Conservation (phyloP, 441 rosid genomes). For the Corymbia calophylla region DNA sequence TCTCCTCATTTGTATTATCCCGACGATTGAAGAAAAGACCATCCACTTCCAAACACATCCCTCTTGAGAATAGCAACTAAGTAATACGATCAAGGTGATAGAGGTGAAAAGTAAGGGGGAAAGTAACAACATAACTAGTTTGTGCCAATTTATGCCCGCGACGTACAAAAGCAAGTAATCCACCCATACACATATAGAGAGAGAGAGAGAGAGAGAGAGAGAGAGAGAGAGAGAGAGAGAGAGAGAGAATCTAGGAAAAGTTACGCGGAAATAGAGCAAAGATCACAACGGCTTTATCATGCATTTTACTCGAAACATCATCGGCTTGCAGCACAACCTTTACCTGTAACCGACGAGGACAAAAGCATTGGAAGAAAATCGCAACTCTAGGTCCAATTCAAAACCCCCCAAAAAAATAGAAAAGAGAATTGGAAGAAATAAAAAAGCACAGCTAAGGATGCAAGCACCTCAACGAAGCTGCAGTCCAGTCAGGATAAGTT, state of each 20-base stretch:
- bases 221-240: not conserved
- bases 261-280: slow-evolving; percentile 43
- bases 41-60: not conserved
- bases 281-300: slow-evolving; percentile 76
- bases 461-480: slow-evolving; percentile 81
- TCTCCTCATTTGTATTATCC: not conserved
- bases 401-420: not conserved
- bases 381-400: not conserved
- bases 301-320: slow-evolving; percentile 47
- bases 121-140: slow-evolving; percentile 70
- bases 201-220: not conserved
- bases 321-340: slow-evolving; percentile 91
- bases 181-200: not conserved
- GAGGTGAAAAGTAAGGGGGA: too few relatives aligned
- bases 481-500: slow-evolving; percentile 60
- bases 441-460: not conserved
- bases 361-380: not conserved
- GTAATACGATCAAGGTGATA: too few relatives aligned
- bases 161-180: not conserved
- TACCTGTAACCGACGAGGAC: slow-evolving; percentile 30
- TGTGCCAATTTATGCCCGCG: slow-evolving; percentile 92
- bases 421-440: not conserved
- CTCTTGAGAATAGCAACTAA: not conserved
- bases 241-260: not conserved
- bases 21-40: not conserved